Conservation (phyloP, 2,329 filamentous ascomycete species). For the Xylariaceae sp. region DNA sequence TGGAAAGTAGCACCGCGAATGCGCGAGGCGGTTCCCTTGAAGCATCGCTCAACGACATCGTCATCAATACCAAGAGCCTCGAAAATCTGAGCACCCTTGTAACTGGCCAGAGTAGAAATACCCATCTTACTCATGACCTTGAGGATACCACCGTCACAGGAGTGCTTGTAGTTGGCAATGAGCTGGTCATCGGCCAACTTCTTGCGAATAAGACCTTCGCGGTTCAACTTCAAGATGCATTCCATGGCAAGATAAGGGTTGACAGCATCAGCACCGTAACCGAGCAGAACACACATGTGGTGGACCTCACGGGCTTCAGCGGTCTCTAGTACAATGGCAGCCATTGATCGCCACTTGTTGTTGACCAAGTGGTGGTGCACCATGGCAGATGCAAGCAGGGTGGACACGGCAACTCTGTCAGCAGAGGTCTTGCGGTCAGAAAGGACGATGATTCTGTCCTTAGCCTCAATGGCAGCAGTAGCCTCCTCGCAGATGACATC, state of each 20-base stretch:
- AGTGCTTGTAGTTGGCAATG: conserved; percentile 95
- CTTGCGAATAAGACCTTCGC: conserved; percentile 88
- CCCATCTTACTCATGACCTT: conserved; percentile 99
- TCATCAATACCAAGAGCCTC: conserved; percentile 93
- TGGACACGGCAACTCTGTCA: conserved; percentile 78
- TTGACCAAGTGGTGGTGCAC: conserved; percentile 92
- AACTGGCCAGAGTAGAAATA: conserved; percentile 91
- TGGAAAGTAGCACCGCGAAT: conserved; percentile 94
- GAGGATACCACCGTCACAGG: conserved; percentile 89
- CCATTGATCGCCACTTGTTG: conserved; percentile 92
- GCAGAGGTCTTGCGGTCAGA: conserved; percentile 82
- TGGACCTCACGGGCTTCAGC: conserved; percentile 95
- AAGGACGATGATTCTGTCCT: conserved; percentile 79
- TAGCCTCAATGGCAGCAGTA: conserved; percentile 75
- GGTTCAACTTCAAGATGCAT: conserved; percentile 94
- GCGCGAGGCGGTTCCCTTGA: conserved; percentile 87
- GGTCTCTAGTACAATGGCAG: conserved; percentile 82
- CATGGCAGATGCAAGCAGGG: conserved; percentile 83
- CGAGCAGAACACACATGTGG: conserved; percentile 96
- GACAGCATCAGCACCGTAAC: conserved; percentile 89
- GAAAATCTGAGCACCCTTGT: conserved; percentile 98
- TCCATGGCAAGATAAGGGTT: conserved; percentile 95
- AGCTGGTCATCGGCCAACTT: conserved; percentile 75
- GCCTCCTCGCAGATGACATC: conserved; percentile 84
- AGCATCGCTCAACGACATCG: conserved; percentile 86